Evolutionary conservation across 192 early-diverging fungal genomes (phyloP), one percentile per base, ranked within the genome.

Genomic region (Dissophora ornata): DNA sequence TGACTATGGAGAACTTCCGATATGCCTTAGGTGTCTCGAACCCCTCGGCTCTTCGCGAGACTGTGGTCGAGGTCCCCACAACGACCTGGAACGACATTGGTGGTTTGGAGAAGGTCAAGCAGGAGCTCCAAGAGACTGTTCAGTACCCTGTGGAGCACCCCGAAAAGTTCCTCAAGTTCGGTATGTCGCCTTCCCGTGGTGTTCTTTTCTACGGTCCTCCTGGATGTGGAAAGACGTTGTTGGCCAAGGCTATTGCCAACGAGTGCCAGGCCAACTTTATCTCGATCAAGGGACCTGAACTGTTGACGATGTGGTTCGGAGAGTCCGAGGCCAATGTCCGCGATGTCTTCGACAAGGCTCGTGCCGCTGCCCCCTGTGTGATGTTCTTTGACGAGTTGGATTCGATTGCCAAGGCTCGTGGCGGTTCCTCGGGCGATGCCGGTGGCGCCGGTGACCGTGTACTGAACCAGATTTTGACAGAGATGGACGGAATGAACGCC

Each of bases 381-480:
- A 96, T 99, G 95, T 99, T 99, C 94, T 99, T 99, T 89, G 97
- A 99, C 64, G 97, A 99, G 86, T 81, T 99, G 74, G 97, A 99
- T 85, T 97, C 96, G 36, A 91, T 98, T 75, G 96, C 96, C 80
- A 97, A 97, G 85, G 90, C 96, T 21, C 95, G 97, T 81, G 97
- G 95, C 40, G 73, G 56, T 47, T 83, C 82, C n/a, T 57, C 57
- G 1, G 97, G 97, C 51, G 96, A 82, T 67, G 81, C 42, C 21
- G 81, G 81, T 21, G 97, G 97, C 73, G 94, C 96, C 28, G 94
- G 96, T 47, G 97, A 98, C 78, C 95, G 97, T 83, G 97, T 99
- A 16, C 87, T 99, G 28, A 99, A 98, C 87, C 97, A 98, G 87
- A 95, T 99, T 62, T 85, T 99, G 69, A 98, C 97, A 12, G 97